A percentile compares a stretch with the other conserved stretches of the same genome.
Evolutionary conservation across 768 basidiomycete species (phyloP).

Genomic region (Boletus rufocinnamomeus): DNA sequence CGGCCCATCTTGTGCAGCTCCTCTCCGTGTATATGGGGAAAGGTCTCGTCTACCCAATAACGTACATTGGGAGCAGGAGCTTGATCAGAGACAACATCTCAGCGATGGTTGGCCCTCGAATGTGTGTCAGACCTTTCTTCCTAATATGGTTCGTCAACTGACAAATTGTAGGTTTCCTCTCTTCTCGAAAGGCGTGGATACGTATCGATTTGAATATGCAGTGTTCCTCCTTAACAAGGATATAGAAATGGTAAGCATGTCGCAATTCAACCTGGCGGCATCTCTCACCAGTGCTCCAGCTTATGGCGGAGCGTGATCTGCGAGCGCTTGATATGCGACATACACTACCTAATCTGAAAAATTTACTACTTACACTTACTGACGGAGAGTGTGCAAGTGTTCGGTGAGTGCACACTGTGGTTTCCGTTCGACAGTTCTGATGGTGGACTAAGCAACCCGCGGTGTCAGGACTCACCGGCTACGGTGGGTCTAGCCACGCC

Average conservation of each 20-base stretch:
- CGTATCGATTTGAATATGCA: slow-evolving; percentile 96
- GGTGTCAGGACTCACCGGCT: slow-evolving; percentile 24
- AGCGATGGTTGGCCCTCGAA: slow-evolving; percentile 91
- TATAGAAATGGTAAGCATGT: slow-evolving; percentile 77
- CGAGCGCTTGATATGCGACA: slow-evolving; percentile 92
- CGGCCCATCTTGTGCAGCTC: slow-evolving; percentile 82
- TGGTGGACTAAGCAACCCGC: slow-evolving; percentile 18
- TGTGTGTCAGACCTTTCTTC: slow-evolving; percentile 54
- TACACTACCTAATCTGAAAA: slow-evolving; percentile 95
- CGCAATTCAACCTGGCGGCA: neutral
- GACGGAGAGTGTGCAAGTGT: slow-evolving; percentile 57
- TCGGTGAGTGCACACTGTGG: slow-evolving; percentile 41
- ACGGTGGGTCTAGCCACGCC: slow-evolving; percentile 29
- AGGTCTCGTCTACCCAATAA: slow-evolving; percentile 83
- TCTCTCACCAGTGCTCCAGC: slow-evolving; percentile 44
- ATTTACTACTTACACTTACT: slow-evolving; percentile 83
- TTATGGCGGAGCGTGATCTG: slow-evolving; percentile 89
- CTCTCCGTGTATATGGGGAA: slow-evolving; percentile 79
- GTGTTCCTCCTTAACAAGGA: slow-evolving; percentile 97
- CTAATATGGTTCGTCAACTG: slow-evolving; percentile 7
- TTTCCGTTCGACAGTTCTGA: slow-evolving; percentile 13
- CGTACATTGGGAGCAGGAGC: slow-evolving; percentile 87
- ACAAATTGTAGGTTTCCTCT: slow-evolving; percentile 78
- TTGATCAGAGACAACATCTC: slow-evolving; percentile 91
- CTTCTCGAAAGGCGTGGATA: slow-evolving; percentile 92